These are phyloP conservation scores for Mycena belliarum DNA, from an alignment of 768 basidiomycete genomes.

Conservation along the genomic window DNA sequence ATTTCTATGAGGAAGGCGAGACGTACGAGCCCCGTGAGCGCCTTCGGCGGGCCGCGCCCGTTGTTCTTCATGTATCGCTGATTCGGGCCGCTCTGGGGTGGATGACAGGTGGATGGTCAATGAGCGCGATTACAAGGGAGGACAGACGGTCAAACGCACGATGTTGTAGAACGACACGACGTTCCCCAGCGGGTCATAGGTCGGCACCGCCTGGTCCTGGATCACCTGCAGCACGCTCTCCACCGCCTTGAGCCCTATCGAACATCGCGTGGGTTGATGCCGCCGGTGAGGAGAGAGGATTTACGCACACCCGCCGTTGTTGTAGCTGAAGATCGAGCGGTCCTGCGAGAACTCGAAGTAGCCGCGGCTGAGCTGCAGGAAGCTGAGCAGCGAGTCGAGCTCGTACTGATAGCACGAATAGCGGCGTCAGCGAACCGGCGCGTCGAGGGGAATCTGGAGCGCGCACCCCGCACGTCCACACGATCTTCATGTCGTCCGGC, in stretches of 20 bases:
- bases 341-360: slow-evolving; percentile 53
- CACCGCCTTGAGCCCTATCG: slow-evolving; percentile 18
- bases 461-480: slow-evolving; percentile 58
- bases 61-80: slow-evolving; percentile 23
- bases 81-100: slow-evolving; percentile 17
- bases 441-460: background rate
- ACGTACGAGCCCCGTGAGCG: slow-evolving; percentile 11
- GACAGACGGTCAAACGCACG: too few species aligned
- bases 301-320: slow-evolving; percentile 41
- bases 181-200: slow-evolving; percentile 10
- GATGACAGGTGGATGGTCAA: too few species aligned
- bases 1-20: background rate
- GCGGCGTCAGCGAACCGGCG: background rate
- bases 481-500: slow-evolving; percentile 45
- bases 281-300: background rate
- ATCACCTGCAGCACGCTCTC: slow-evolving; percentile 16
- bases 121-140: too few species aligned
- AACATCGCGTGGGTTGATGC: too few species aligned
- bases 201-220: slow-evolving; percentile 13
- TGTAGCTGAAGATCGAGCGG: slow-evolving; percentile 42
- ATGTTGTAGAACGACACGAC: slow-evolving; percentile 21
- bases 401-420: slow-evolving; percentile 41
- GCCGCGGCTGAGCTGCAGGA: slow-evolving; percentile 53
- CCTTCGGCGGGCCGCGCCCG: slow-evolving; percentile 20
- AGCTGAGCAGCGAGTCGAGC: slow-evolving; percentile 53